Conservation (phyloP, 257 asterid genomes). For the Solanum boliviense region DNA sequence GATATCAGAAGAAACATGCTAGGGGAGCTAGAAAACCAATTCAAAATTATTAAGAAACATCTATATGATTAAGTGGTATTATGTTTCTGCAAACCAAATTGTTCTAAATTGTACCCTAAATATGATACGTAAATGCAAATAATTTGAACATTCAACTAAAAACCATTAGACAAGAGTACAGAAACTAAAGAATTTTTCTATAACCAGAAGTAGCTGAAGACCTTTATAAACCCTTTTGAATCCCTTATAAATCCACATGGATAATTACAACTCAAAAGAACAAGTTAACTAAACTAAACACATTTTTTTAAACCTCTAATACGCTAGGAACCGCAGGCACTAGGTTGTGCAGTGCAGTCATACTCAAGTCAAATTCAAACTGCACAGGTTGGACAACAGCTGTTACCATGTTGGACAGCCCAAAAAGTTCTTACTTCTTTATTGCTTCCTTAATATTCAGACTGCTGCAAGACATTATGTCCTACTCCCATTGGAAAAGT, state of each 20-base stretch:
- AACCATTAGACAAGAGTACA: background rate
- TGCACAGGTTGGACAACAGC: background rate
- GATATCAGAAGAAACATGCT: background rate
- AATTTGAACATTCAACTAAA: background rate
- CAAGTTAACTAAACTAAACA: background rate
- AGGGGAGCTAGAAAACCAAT: background rate
- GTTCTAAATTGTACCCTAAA: background rate
- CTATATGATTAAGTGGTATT: background rate
- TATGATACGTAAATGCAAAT: background rate
- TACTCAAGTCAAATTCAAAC: background rate
- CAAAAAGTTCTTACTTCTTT: background rate
- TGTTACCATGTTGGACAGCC: background rate
- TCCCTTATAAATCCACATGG: background rate
- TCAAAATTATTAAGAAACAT: background rate
- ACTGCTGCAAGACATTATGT: background rate
- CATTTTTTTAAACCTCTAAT: background rate
- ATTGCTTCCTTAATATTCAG: background rate
- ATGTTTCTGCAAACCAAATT: background rate
- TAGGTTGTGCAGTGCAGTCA: background rate
- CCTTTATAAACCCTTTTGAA: background rate
- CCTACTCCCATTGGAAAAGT: background rate
- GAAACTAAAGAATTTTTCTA: background rate
- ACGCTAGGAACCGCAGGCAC: background rate
- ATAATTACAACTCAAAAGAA: background rate
- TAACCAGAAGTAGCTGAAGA: background rate